Evolutionary conservation across 495 filamentous ascomycete species (phyloP), one percentile per base, ranked within the genome.

Genomic region (Trichoderma erinaceum): DNA sequence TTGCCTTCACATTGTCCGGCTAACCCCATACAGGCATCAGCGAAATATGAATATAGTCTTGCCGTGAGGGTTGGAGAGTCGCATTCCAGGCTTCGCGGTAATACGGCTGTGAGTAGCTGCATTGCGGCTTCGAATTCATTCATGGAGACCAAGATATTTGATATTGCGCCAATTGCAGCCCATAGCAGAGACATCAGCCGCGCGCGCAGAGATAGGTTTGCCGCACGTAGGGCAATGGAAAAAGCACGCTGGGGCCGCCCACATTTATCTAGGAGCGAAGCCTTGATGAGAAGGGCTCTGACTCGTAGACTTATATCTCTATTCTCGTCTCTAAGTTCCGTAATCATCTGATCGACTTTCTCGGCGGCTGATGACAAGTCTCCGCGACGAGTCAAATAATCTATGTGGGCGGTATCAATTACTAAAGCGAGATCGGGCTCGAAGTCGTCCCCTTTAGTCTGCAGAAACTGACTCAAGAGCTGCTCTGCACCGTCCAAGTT

Each of bases 51-150:
- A 76, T 92, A 95, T 41, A 92, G 82, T 64, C 84, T 82, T 4
- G 86, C 93, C 13, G 83, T 82, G 25, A 92, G 79, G 21, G 79
- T 80, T 15, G 84, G 82, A 65, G 92, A 86, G 68, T 89, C 89
- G 43, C 86, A 85, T 75, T 97, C 92, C 12, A 96, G 80, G 4
- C 90, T 85, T 71, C 92, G 90, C n/a, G 94, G 93, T 73, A 97
- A 83, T 23, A 93, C 84, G 38, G 87, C 86, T 66, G 88, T 84
- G 16, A 97, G 74, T 65, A 99, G 78, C 65, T 84, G 79, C 13
- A 79, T 78, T 1, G 90, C 87, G 1, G 89, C 88, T 12, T 85
- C 82, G 70, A 92, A 97, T 74, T 96, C 92, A n/a, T 81, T 78
- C 10, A 96, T 76, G 21, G 84, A 84, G 52, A 88, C 86, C 0